Base-by-base conservation (phyloP, 2,329 filamentous ascomycete genomes). In the Plectosphaerella sp. region DNA sequence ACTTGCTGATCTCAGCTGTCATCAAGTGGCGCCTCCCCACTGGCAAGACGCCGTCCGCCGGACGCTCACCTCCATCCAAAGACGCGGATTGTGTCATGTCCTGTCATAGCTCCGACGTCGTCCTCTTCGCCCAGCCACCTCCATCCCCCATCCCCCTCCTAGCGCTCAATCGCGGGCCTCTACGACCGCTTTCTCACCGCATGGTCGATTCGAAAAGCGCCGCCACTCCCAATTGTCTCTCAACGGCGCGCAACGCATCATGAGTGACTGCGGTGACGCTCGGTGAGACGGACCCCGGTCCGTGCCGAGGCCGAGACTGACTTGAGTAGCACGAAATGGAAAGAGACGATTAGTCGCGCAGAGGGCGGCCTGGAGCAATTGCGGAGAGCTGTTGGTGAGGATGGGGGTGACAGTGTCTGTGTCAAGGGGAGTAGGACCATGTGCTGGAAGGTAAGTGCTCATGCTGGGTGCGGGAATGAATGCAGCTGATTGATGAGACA, bases 361-460 rank as follows among this genome's bases (percentile, higher is more conserved):
- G 51, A 80, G 76, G 28, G 28, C 28, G 28, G 28, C 61, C 72
- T 88, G 54, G 70, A 72, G n/a, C 79, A 84, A 54, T 73, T 91
- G 51, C 84, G 81, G 68, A 76, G 76, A 57, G 82, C 83, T n/a
- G 78, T 89, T 49, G 82, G 78, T 66, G 72, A 79, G 57, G 79
- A 84, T 61, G 79, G 80, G 16, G 67, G 78, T 15, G 68, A 68
- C 11, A 88, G 80, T 61, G 83, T 86, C 47, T 91, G 87, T 65
- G 72, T 84, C 50, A 76, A 84, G 46, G 91, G 90, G 14, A 82
- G 91, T 58, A 84, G 92, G 52, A 97, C 93, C 3, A 80, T 95
- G 37, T 96, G 88, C 69, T 97, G 93, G 93, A 97, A 96, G 83
- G 89, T 87, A 64, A 61, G 51, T 55, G 50, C 46, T 43, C 20